Evolutionary conservation across 2,329 filamentous ascomycete genomes (phyloP), one percentile per base, ranked within the genome.

Genomic region (Dendrostoma leiphaemia): DNA sequence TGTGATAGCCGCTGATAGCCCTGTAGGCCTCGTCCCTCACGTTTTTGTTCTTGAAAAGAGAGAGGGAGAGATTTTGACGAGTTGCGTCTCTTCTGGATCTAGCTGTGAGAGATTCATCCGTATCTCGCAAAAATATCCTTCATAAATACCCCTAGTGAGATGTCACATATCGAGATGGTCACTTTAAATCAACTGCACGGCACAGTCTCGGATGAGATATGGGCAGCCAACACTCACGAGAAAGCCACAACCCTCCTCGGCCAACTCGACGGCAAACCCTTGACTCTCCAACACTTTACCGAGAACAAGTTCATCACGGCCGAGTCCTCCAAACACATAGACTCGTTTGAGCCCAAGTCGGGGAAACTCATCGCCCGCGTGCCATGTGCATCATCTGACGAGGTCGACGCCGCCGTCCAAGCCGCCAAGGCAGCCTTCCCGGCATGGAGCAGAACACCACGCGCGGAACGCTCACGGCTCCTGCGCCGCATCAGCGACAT

Each of bases 311-410:
- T 61, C 41, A 54, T 41, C 12, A 60, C 52, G 2, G 23, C 56
- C 4, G 47, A 47, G 17, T 6, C 53, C 12, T 29, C 52, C 35
- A 53, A 56, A n/a, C 47, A 58, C 23, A 58, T 69, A 35, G 61
- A 67, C 34, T 62, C 65, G 2, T 63, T 62, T 19, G 61, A 69
- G 43, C 67, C 67, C 9, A 67, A 68, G 51, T 66, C 67, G 0
- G 66, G 67, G 3, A 53, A 43, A 8, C 44, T 61, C 2, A 57
- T 67, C 26, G 64, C 54, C 38, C 54, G 54, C 26, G 57, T 68
- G 3, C 65, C 65, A 7, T 59, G 62, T 47, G 61, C 63, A 19
- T 61, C 60, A 28, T 51, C 57, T 4, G 57, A 53, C 4, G 60
- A 63, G 28, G 63, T 67, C 19, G 62, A 65, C 19, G 48, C 49